These are phyloP conservation scores for Mycena rebaudengoi DNA, from an alignment of 768 basidiomycete species.

Conservation along the genomic window DNA sequence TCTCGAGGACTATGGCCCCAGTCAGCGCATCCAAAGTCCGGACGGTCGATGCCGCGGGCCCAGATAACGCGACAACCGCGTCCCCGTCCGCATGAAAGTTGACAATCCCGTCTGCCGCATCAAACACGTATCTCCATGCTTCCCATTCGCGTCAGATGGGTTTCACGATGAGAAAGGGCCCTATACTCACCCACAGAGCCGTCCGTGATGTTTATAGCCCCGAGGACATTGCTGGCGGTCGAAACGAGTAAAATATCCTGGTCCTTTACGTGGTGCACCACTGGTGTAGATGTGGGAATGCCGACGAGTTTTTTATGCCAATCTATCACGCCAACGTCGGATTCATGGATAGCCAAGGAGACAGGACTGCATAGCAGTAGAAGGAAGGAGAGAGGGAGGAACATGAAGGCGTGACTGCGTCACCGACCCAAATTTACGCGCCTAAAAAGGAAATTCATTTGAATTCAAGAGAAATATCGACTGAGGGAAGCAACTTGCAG, in stretches of 20 bases:
- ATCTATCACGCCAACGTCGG: constrained; percentile 84
- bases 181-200: constrained; percentile 72
- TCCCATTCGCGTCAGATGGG: constrained; percentile 20
- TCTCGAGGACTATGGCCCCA: constrained; percentile 75
- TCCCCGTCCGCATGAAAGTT: constrained; percentile 55
- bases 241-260: constrained; percentile 68
- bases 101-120: constrained; percentile 71
- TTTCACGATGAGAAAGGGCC: background rate
- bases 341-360: constrained; percentile 66
- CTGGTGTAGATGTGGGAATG: constrained; percentile 71
- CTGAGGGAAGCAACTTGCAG: too few species aligned
- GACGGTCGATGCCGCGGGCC: constrained; percentile 72
- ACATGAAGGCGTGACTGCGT: background rate
- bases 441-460: too few species aligned
- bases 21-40: constrained; percentile 71
- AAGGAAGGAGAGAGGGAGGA: constrained; percentile 9
- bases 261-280: constrained; percentile 55
- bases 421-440: too few species aligned
- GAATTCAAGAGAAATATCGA: too few species aligned
- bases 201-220: constrained; percentile 70
- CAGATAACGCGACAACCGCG: constrained; percentile 78
- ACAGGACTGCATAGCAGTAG: constrained; percentile 23
- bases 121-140: constrained; percentile 88
- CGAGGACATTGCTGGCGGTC: constrained; percentile 81
- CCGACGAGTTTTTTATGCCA: constrained; percentile 88